Percentiles rank a stretch among this genome's conserved stretches.
Conservation (phyloP, 1,139 yeast species). For the Taiozyma sp. region DNA sequence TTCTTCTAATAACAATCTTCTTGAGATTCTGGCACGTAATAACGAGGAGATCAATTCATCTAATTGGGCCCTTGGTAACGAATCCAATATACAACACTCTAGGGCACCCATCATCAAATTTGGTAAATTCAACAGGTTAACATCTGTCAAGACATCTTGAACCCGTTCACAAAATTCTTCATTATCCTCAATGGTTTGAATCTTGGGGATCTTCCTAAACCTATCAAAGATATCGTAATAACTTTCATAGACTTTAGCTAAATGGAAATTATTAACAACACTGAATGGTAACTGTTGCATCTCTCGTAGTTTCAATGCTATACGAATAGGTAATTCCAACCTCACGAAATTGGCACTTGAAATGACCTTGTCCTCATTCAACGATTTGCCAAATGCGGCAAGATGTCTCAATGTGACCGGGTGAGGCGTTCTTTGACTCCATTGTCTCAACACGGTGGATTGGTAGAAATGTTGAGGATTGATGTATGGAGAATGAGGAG, state of each 20-base stretch:
- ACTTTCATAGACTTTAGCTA: constrained; percentile 82
- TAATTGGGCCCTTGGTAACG: constrained; percentile 55
- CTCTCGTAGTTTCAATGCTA: constrained; percentile 74
- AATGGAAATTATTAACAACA: constrained; percentile 77
- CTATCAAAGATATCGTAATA: constrained; percentile 84
- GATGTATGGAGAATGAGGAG: constrained; percentile 25
- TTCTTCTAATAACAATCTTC: constrained; percentile 88
- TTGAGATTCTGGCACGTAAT: constrained; percentile 78
- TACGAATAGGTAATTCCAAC: constrained; percentile 74
- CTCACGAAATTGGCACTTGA: constrained; percentile 85
- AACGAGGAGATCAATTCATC: constrained; percentile 72
- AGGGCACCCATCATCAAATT: constrained; percentile 91
- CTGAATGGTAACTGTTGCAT: constrained; percentile 80
- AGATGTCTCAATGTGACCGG: constrained; percentile 85
- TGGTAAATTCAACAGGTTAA: constrained; percentile 75
- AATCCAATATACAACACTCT: constrained; percentile 64
- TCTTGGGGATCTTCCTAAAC: constrained; percentile 65
- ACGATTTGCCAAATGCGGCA: constrained; percentile 76
- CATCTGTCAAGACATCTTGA: constrained; percentile 57
- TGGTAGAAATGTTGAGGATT: constrained; percentile 75
- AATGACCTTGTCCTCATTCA: constrained; percentile 74
- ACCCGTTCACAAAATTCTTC: constrained; percentile 59
- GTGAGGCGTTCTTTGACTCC: constrained; percentile 65
- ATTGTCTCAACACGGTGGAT: constrained; percentile 64
- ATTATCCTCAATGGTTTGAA: constrained; percentile 67